Conservation (phyloP, 345 rosid genomes). For the Eucalyptus microcorys region DNA sequence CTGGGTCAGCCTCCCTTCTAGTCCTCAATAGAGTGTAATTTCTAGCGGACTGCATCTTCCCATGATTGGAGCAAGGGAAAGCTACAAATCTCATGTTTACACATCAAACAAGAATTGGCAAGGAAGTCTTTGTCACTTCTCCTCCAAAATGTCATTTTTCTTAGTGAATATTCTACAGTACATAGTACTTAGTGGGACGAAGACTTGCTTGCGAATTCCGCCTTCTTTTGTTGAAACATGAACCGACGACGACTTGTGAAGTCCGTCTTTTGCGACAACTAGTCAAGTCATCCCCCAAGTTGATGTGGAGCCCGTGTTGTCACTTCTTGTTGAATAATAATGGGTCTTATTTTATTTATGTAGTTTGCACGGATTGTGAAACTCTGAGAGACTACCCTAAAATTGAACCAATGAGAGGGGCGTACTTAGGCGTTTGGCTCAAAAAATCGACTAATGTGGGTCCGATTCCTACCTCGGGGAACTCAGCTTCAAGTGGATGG, state of each 20-base stretch:
- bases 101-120: no score
- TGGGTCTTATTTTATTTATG: neutral
- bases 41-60: no score
- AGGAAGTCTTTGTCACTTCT: no score
- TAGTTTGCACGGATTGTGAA: neutral
- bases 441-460: neutral
- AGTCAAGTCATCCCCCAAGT: neutral
- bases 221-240: neutral
- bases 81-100: no score
- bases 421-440: neutral
- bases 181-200: neutral
- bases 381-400: neutral
- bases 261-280: neutral
- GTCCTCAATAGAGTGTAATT: neutral
- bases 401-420: neutral
- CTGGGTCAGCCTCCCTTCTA: no score
- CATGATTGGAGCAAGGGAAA: no score
- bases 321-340: neutral
- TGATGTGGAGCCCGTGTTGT: neutral
- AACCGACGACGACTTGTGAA: neutral
- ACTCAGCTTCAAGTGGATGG: neutral
- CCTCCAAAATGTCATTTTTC: neutral
- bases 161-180: no score
- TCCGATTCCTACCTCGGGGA: neutral
- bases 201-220: neutral